These are phyloP conservation scores for Pichia ethanolica DNA, from an alignment of 805 yeast genomes.

Conservation along the genomic window DNA sequence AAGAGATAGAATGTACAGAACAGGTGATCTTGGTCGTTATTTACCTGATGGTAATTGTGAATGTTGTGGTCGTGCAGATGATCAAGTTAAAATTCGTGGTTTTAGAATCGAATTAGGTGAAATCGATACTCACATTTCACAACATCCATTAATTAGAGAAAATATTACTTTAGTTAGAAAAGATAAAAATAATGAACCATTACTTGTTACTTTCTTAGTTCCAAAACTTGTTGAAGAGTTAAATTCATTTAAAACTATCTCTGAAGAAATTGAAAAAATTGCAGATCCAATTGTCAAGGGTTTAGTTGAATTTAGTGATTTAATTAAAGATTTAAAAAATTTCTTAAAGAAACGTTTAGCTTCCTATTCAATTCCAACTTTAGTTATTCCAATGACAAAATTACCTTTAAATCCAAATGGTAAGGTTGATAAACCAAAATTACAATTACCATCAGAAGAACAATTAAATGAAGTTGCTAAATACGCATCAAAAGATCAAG, in stretches of 20 bases:
- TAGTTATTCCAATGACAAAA: constrained; percentile 78
- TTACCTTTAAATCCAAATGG: constrained; percentile 97
- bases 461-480: constrained; percentile 73
- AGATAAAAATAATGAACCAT: constrained; percentile 88
- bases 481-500: constrained; percentile 36
- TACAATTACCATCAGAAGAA: constrained; percentile 89
- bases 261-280: constrained; percentile 38
- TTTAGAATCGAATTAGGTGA: constrained; percentile 98
- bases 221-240: constrained; percentile 51
- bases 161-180: constrained; percentile 87
- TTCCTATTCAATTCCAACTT: constrained; percentile 85
- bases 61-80: constrained; percentile 98
- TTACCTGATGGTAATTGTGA: constrained; percentile 96
- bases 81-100: constrained; percentile 96
- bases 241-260: constrained; percentile 41
- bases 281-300: constrained; percentile 71
- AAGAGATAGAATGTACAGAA: constrained; percentile 90
- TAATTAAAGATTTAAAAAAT: constrained; percentile 75
- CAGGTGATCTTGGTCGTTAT: constrained; percentile 96
- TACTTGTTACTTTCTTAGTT: constrained; percentile 84
- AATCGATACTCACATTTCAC: constrained; percentile 94
- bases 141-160: constrained; percentile 87
- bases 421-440: constrained; percentile 92
- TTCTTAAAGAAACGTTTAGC: constrained; percentile 86
- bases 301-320: constrained; percentile 62